These are phyloP conservation scores for Chlorella variabilis DNA, from an alignment of 163 green algal genomes.

Conservation along the genomic window DNA sequence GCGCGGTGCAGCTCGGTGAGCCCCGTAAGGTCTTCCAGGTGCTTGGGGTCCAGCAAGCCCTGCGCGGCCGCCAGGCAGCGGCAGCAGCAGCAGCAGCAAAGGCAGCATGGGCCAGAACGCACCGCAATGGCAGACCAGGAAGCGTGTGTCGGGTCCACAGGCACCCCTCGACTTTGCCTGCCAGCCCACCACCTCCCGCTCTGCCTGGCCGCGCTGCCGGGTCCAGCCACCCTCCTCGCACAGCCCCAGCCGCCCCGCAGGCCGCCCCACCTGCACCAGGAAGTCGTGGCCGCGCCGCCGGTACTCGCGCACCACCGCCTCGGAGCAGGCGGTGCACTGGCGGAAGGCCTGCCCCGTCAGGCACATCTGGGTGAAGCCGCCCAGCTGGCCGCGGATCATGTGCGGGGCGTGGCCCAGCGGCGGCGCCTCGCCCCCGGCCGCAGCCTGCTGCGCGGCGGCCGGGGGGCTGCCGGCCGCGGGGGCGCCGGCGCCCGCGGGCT, in stretches of 20 bases:
- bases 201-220: too few relatives aligned
- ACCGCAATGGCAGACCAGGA: too few relatives aligned
- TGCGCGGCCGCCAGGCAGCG: not conserved
- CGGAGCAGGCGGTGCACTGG: slow-evolving; percentile 93
- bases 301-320: slow-evolving; percentile 75
- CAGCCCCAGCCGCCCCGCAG: not conserved
- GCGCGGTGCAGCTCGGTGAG: slow-evolving; percentile 76
- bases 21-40: slow-evolving; percentile 88
- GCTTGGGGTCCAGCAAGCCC: slow-evolving; percentile 61
- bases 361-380: slow-evolving; percentile 63
- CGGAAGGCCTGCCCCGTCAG: slow-evolving; percentile 84
- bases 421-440: not conserved
- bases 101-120: not conserved
- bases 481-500: slow-evolving; percentile 69
- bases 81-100: not conserved
- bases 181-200: too few relatives aligned
- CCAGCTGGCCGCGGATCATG: slow-evolving; percentile 85
- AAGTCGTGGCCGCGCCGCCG: slow-evolving; percentile 62
- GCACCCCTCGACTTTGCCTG: too few relatives aligned
- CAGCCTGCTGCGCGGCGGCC: slow-evolving; percentile 11
- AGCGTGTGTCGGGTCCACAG: too few relatives aligned
- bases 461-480: slow-evolving; percentile 34
- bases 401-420: slow-evolving; percentile 87
- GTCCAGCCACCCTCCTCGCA: not conserved
- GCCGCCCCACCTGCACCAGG: slow-evolving; percentile 62